phyloP scores from a whole-genome alignment of 2,329 filamentous ascomycete species.

The Apiospora arundinis region DNA sequence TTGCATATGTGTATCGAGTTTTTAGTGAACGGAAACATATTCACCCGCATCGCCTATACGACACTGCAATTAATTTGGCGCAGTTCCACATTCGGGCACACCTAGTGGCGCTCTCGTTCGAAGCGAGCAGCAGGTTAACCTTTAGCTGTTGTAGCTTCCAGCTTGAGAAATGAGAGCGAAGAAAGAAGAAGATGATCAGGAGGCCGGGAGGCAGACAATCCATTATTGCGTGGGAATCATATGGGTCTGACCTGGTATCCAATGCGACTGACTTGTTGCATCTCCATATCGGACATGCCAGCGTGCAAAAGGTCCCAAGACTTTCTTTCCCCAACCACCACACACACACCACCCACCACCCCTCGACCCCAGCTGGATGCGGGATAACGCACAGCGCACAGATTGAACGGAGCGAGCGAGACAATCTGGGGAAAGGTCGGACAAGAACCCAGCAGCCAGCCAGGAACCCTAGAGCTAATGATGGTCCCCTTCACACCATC shows the following conservation, averaged over 20 bases:
- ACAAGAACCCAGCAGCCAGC: not conserved
- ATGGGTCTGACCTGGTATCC: no score
- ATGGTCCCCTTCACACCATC: not conserved
- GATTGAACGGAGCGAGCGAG: constrained; percentile 13
- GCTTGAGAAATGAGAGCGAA: not conserved
- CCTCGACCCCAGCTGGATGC: not conserved
- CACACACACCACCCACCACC: not conserved
- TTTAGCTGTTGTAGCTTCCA: not conserved
- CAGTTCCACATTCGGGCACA: constrained; percentile 11
- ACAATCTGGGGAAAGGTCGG: constrained; percentile 18
- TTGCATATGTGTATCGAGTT: not conserved
- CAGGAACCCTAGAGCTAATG: constrained; percentile 12
- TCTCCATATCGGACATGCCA: no score
- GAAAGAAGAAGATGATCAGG: not conserved
- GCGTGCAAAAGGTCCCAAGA: not conserved
- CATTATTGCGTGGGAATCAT: not conserved
- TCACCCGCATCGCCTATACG: constrained; percentile 14
- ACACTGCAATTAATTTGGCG: constrained; percentile 17
- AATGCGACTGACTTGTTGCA: no score
- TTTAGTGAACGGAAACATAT: constrained; percentile 13
- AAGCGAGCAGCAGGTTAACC: not conserved
- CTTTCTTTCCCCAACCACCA: not conserved
- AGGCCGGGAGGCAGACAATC: not conserved
- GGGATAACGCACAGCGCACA: constrained; percentile 17
- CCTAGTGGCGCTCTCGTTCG: constrained; percentile 5